phyloP scores from a whole-genome alignment of 257 asterid genomes.

The Leonotis leonurus region DNA sequence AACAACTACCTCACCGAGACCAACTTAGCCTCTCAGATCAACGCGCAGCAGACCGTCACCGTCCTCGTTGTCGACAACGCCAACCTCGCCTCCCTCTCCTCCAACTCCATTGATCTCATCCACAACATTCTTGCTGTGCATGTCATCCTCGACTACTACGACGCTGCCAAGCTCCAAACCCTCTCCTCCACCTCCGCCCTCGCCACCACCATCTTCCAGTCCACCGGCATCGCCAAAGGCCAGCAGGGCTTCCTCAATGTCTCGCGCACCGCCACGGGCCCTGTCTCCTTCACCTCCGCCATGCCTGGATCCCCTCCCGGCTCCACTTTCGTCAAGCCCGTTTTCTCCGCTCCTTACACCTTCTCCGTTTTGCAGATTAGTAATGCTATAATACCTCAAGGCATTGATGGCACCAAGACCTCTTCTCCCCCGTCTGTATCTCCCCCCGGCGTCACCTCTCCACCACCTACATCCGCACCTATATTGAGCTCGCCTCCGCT shows the following conservation, averaged over 20 bases:
- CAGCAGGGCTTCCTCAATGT: conserved; percentile 44
- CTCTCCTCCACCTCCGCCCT: conserved; percentile 15
- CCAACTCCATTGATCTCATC: conserved; percentile 14
- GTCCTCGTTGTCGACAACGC: conserved; percentile 44
- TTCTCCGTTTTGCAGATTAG: conserved; percentile 47
- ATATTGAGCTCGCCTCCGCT: too few species aligned
- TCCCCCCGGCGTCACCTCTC: background rate
- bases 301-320: conserved; percentile 25
- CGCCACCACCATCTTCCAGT: conserved; percentile 45
- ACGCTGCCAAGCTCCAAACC: conserved; percentile 26
- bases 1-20: conserved; percentile 52
- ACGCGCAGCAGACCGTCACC: conserved; percentile 42
- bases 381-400: conserved; percentile 39
- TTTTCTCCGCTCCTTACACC: conserved; percentile 37
- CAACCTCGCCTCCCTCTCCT: conserved; percentile 30
- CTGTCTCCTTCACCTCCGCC: conserved; percentile 37
- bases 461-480: background rate
- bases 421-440: conserved; percentile 6
- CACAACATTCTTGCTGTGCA: conserved; percentile 38
- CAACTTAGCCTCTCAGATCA: conserved; percentile 30
- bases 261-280: conserved; percentile 9
- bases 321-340: conserved; percentile 32
- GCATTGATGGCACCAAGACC: conserved; percentile 23
- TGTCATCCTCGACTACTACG: conserved; percentile 56
- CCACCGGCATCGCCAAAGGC: conserved; percentile 42